Evolutionary conservation across 306 rosid genomes (phyloP), one percentile per base, ranked within the genome.

Genomic region (Morella rubra): DNA sequence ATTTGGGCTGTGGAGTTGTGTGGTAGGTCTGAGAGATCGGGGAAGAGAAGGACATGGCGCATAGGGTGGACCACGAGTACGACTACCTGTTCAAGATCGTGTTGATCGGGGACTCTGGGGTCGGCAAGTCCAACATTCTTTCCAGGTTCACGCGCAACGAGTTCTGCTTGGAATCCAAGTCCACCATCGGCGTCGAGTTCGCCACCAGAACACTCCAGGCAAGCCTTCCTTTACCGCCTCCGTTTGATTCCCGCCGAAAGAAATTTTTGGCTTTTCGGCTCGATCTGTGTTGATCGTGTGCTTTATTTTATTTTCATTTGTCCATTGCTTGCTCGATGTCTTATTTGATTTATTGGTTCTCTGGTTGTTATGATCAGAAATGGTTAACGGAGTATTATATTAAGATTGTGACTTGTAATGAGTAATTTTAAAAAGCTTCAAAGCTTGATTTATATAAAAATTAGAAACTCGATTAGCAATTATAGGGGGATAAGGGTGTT

Each of bases 171-270:
- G 97, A 95, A 77, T 95, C 97, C 68, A 95, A 92, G 87, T 95
- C 99, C 65, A 95, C 99, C 20, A 95, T 92, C 68, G 99, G 99
- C 32, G 99, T 92, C 70, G 99, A 95, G 82, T 92, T 95, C 80
- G 97, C 99, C 14, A 95, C 97, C 79, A 91, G 93, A 19, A 95
- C 99, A 62, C 99, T 95, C 77, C 96, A 95, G 97, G 97, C 88
- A 78, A 69, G 81, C 72, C 22, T 8, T 65, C 37, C 77, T 74
- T 60, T 61, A 49, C 16, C 15, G 16, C 53, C 16, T 49, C 50
- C 59, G 42, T 45, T 12, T 15, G 8, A 9, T 45, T 44, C 42
- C 5, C 44, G 3, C 40, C 9, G 4, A 27, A 4, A 27, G 4
- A 27, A n/a, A 13, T 5, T 69, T 14, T 44, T 46, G 18, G 5